These are phyloP conservation scores for Pythium monospermum DNA, from an alignment of 352 stramenopile species.

Conservation along the genomic window DNA sequence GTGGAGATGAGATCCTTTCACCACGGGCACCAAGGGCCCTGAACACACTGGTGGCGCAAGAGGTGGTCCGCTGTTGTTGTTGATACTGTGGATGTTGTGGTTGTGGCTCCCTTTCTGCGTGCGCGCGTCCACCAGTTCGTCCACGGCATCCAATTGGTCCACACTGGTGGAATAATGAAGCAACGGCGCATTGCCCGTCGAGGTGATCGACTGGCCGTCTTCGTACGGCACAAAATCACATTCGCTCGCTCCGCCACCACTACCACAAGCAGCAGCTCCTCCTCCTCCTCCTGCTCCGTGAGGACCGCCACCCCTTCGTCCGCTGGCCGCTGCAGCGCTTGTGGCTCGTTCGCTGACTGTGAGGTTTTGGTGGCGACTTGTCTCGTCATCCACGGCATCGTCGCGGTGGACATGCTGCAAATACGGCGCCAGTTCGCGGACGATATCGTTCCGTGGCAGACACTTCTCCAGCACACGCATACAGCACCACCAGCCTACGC, in stretches of 20 bases:
- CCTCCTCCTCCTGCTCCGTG: background rate
- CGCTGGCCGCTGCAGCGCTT: background rate
- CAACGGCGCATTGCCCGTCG: conserved; percentile 46
- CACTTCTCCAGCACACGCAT: conserved; percentile 86
- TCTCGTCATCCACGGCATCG: conserved; percentile 57
- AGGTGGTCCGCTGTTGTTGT: background rate
- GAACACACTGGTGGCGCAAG: background rate
- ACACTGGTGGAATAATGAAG: conserved; percentile 27
- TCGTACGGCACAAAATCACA: conserved; percentile 43
- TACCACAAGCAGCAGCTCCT: too few relatives aligned
- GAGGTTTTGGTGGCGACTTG: conserved; percentile 15
- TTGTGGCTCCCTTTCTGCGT: background rate
- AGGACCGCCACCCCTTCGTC: background rate
- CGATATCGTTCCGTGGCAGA: conserved; percentile 83
- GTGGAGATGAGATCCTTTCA: conserved; percentile 6
- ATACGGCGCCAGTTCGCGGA: conserved; percentile 81
- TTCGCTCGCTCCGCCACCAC: conserved; percentile 33
- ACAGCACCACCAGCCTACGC: conserved; percentile 86
- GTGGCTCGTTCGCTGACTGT: background rate
- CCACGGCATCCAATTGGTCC: conserved; percentile 18
- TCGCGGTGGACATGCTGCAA: conserved; percentile 81
- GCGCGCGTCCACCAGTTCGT: conserved; percentile 13
- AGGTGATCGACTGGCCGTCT: conserved; percentile 54
- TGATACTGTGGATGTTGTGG: background rate
- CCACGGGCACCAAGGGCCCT: background rate